Evolutionary conservation across 2,329 filamentous ascomycete genomes (phyloP).

Genomic region (Penicillium italicum): DNA sequence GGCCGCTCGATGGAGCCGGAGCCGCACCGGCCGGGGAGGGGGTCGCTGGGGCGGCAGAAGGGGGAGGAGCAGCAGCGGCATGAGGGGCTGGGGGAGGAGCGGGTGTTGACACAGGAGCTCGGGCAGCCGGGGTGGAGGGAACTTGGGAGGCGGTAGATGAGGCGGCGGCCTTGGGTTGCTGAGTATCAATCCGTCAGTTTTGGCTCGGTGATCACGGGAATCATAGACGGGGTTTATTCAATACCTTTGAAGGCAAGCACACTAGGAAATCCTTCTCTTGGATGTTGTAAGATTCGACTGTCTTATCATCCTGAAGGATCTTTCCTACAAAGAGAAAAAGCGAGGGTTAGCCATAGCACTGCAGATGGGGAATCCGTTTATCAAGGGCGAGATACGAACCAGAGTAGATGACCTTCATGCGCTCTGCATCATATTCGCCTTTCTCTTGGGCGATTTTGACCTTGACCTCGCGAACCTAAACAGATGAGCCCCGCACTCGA

Average conservation of each 20-base stretch:
- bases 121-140: conserved; percentile 38
- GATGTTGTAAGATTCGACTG: conserved; percentile 94
- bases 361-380: background rate
- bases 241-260: conserved; percentile 95
- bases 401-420: conserved; percentile 97
- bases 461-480: conserved; percentile 83
- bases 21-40: conserved; percentile 48
- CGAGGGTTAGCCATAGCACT: conserved; percentile 1
- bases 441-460: conserved; percentile 88
- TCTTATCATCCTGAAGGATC: conserved; percentile 96
- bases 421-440: conserved; percentile 77
- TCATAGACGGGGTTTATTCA: conserved; percentile 9
- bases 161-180: conserved; percentile 67
- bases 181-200: background rate
- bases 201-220: background rate
- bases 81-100: conserved; percentile 51
- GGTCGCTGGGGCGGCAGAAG: conserved; percentile 45
- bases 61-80: conserved; percentile 53
- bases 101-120: conserved; percentile 41
- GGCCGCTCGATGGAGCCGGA: conserved; percentile 27
- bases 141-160: conserved; percentile 37
- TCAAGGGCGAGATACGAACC: conserved; percentile 55
- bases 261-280: conserved; percentile 99
- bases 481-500: conserved; percentile 35
- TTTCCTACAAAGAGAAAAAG: conserved; percentile 62